Evolutionary conservation across 1,284 basidiomycete species (phyloP), one percentile per base, ranked within the genome.

Genomic region (Mrakiaceae sp.): DNA sequence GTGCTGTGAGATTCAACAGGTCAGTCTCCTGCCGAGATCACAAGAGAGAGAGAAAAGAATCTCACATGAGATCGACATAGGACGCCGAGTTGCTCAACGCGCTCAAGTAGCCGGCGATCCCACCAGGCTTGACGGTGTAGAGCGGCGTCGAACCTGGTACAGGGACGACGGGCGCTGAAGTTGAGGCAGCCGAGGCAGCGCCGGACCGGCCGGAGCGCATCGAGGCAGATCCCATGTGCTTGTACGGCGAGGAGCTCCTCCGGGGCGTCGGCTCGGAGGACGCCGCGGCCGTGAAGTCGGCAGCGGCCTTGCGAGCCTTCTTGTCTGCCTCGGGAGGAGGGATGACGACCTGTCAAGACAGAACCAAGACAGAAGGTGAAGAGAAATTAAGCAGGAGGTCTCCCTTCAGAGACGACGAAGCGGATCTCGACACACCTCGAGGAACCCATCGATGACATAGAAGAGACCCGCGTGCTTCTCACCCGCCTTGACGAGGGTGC

Each of bases 21-120:
- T 46, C 60, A 48, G 42, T 66, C n/a, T 42, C 48, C 12, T 47
- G 40, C 59, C 14, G 60, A 53, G 10, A 11, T 3, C 5, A 27
- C 27, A 49, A n/a, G 46, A 51, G 2, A 27, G 2, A 10, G 2
- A 9, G 43, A 2, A 49, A 43, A 12, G 8, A 68, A 1, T 27
- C 71, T 65, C 40, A 73, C 70, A 70, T 73, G 70, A 98, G 96
- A 74, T 95, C 92, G 55, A 98, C 93, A 74, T 97, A 98, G 5
- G 91, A 95, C 14, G 93, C 86, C 49, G 89, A 90, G 66, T 87
- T 88, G 67, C 90, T 90, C 4, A 98, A 80, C 0, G 93, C 94
- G 12, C 93, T 90, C n/a, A 99, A 81, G 75, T 98, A 98, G 4
- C 96, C 96, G 2, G 95, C 95, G 63, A 99, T 95, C 0, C 96